Conservation (phyloP, 1,284 basidiomycete genomes). For the Xerocomus cyaneibrunnescens region DNA sequence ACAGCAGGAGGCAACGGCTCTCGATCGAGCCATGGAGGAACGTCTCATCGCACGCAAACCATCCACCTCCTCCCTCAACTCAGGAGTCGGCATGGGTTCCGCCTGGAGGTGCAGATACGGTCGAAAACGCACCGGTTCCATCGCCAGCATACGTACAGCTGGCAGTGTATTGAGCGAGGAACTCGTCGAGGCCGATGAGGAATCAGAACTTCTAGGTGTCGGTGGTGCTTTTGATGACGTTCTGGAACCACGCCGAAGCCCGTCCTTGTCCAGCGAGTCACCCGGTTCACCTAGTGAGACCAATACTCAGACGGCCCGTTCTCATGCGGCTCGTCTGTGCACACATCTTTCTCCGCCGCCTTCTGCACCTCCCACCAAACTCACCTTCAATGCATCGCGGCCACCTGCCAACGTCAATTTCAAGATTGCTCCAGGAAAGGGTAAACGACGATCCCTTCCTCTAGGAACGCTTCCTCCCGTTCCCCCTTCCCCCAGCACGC, state of each 20-base stretch:
- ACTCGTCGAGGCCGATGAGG: constrained; percentile 78
- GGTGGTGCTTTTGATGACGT: constrained; percentile 63
- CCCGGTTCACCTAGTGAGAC: constrained; percentile 33
- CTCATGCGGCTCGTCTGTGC: constrained; percentile 4
- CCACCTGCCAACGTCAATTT: constrained; percentile 49
- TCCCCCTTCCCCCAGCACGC: constrained; percentile 61
- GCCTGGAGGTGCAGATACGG: constrained; percentile 64
- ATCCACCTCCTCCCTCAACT: constrained; percentile 63
- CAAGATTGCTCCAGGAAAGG: constrained; percentile 48
- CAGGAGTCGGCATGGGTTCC: constrained; percentile 63
- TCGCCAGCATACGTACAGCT: constrained; percentile 63
- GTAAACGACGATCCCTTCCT: constrained; percentile 57
- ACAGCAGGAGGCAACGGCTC: constrained; percentile 69
- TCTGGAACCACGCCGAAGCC: constrained; percentile 35
- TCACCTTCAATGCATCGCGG: constrained; percentile 48
- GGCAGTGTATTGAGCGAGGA: constrained; percentile 75
- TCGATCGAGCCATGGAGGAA: constrained; percentile 83
- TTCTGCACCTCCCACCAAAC: constrained; percentile 44
- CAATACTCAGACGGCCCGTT: constrained; percentile 14
- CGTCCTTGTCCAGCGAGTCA: constrained; percentile 36
- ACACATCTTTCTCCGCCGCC: constrained; percentile 23
- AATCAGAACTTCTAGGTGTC: constrained; percentile 65
- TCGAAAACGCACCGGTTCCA: constrained; percentile 69
- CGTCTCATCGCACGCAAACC: constrained; percentile 70
- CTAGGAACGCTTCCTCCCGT: constrained; percentile 65